Evolutionary conservation across 2,329 filamentous ascomycete species (phyloP), one percentile per base, ranked within the genome.

Genomic region (Colletotrichum brevisporum): DNA sequence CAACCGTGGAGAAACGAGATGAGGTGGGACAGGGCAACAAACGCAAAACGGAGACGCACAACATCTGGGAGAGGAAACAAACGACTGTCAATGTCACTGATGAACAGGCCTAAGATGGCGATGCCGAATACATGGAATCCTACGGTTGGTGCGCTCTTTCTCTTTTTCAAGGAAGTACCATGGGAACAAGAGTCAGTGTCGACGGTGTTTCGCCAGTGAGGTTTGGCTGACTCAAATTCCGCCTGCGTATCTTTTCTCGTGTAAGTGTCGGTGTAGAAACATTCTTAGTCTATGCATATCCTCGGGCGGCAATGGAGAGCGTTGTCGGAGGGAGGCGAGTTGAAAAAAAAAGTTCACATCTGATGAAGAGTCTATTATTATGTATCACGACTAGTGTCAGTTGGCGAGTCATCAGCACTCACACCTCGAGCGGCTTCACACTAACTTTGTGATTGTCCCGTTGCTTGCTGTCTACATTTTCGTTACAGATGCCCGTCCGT

Each of bases 221-320:
- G 41, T 56, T 26, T 56, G 51, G 56, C 62, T 67, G 62, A 69
- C 63, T 69, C 67, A 51, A 26, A 55, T 36, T 66, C 18, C 15
- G 6, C 39, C 27, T 48, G 18, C 18, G 24, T 26, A 5, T 39
- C 18, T 59, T 24, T 60, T 45, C 62, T 61, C 55, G 21, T 60
- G 55, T 63, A 56, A 69, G 56, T 56, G 62, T 69, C 63, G 55
- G 67, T 61, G 67, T 56, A 47, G 51, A 48, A 51, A 57, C 39
- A 39, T 10, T n/a, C 18, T 26, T 48, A 66, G 36, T 45, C 43
- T 16, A 16, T 36, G 36, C 18, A 16, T 31, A 36, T 47, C 18
- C 18, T 18, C n/a, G 21, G 16, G 52, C 31, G 13, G 16, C 27
- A 39, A 55, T 2, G 52, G 27, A 39, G 27, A 31, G 51, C n/a